Base-by-base conservation (phyloP, 768 basidiomycete species). In the Phanerodontia chrysosporium region DNA sequence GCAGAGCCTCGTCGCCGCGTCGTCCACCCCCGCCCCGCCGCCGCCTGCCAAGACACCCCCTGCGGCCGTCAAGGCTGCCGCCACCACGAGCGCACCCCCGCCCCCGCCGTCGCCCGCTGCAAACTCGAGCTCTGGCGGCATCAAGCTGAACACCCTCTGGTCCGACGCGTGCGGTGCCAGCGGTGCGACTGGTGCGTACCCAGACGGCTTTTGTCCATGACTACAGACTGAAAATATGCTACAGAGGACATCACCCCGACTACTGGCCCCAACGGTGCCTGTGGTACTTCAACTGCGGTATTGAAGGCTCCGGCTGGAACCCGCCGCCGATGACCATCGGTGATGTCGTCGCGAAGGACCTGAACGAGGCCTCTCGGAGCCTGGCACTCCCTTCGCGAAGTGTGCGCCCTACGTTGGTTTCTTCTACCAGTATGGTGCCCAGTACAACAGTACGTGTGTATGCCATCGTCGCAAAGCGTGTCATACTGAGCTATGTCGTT, bases 211-310 rank as follows among this genome's bases (percentile, higher is more conserved):
- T n/a, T n/a, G n/a, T n/a, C n/a, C n/a, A n/a, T n/a, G n/a, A n/a
- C n/a, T n/a, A n/a, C n/a, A n/a, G n/a, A n/a, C n/a, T n/a, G n/a
- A n/a, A n/a, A n/a, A n/a, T n/a, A 1, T 28, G 36, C 22, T 52
- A 12, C 66, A 89, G 86, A 65, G 65, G 58, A 81, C 42, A 73
- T 78, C 61, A 84, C 81, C 3, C 65, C 70, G 7, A 72, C 75
- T 25, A 72, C 74, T 42, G 89, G 89, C 18, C 87, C 87, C 18
- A 90, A 90, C 66, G 87, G 88, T 70, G 77, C 66, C 83, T 89
- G 49, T 76, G 83, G 55, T 93, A 86, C 82, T 70, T 93, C 64
- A 91, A 90, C 74, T 94, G 92, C 66, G 91, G 90, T 45, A 70
- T 94, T 56, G 75, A 79, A 45, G 67, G 64, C 30, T 67, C 68